These are phyloP conservation scores for Cicer yamashitae DNA, from an alignment of 306 rosid species.

Conservation along the genomic window DNA sequence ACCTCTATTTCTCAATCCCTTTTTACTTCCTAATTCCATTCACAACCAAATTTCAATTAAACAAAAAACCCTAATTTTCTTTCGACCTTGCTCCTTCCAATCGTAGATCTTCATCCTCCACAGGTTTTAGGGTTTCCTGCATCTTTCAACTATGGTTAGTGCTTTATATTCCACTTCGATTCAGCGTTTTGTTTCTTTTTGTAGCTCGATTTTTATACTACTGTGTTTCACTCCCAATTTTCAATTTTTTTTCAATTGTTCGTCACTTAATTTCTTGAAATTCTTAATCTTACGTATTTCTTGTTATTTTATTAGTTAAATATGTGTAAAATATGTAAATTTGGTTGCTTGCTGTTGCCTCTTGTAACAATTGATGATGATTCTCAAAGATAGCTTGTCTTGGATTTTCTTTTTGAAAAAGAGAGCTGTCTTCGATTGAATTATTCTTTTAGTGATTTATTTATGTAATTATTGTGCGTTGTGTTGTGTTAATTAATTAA, in stretches of 20 bases:
- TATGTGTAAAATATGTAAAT: neutral
- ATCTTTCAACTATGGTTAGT: conserved; percentile 40
- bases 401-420: too few species aligned
- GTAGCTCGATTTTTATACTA: neutral
- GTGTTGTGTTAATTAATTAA: too few species aligned
- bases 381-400: too few species aligned
- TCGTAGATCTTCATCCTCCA: conserved; percentile 25
- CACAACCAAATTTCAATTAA: conserved; percentile 29
- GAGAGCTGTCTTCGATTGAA: too few species aligned
- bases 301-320: neutral
- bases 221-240: neutral
- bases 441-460: too few species aligned
- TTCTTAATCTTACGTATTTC: neutral
- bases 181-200: neutral
- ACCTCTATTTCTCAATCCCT: neutral
- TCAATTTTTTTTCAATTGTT: neutral
- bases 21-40: conserved; percentile 2
- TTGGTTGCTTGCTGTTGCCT: conserved; percentile 18
- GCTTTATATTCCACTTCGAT: conserved; percentile 12
- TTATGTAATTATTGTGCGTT: too few species aligned
- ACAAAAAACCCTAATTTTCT: conserved; percentile 43
- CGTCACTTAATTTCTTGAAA: neutral
- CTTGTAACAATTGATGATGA: too few species aligned
- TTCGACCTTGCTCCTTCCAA: neutral
- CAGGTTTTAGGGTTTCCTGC: conserved; percentile 23